Evolutionary conservation across 371 early-diverging fungal genomes (phyloP), one percentile per base, ranked within the genome.

Genomic region (Apophysomyces ossiformis): DNA sequence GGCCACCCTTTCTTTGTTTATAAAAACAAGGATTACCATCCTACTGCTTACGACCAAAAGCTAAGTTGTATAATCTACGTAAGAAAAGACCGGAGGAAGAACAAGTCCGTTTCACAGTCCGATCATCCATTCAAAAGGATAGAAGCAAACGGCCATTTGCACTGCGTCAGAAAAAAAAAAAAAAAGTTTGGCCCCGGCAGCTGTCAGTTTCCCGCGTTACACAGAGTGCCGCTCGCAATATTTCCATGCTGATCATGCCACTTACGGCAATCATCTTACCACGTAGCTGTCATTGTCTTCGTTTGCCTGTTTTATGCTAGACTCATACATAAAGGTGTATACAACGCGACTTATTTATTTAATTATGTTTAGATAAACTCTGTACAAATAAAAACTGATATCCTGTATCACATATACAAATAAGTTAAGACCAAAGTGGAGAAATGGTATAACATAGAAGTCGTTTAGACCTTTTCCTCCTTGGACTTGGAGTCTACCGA

Each of bases 391-490:
- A 18, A 18, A 18, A 45, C 16, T 45, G 46, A 45, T 26, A 26
- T 26, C 32, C 32, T 26, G 41, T 9, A 50, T 50, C 54, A 21
- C 54, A 50, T 50, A 18, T 50, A 21, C 54, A 50, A 50, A 50
- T 50, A 11, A 63, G 41, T 16, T 58, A 38, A 61, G 61, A 66
- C 32, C 32, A 2, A n/a, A 35, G 37, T 6, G 41, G 21, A 8
- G 15, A 15, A 60, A 15, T 37, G 21, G 60, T 37, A 43, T 60
- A 12, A 9, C 35, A 60, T 26, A 41, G 26, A 13, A 43, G 13
- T 60, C 16, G 32, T 26, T 26, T 26, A 45, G 12, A 39, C 60
- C 60, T 60, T 60, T 35, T 60, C 45, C 2, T 60, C 60, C 38
- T 43, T 60, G 15, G 35, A 21, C 38, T 60, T 60, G 16, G 43